Evolutionary conservation across 768 basidiomycete species (phyloP).

Genomic region (Royoungia palumana): DNA sequence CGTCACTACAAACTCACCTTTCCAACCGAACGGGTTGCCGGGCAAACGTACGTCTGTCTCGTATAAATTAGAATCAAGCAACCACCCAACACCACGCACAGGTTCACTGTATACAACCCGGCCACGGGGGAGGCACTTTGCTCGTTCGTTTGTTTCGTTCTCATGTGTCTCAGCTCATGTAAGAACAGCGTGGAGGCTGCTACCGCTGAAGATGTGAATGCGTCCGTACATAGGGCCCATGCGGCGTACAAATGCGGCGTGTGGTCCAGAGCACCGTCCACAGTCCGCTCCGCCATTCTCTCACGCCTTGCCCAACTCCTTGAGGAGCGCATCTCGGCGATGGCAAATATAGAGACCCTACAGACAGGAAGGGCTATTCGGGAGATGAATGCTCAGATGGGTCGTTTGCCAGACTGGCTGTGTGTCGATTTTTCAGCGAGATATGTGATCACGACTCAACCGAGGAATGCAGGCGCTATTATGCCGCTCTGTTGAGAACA

Average conservation of each 20-base stretch:
- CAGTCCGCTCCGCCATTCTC: conserved; percentile 62
- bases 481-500: conserved; percentile 69
- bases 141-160: conserved; percentile 41
- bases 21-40: not conserved
- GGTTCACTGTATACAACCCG: conserved; percentile 60
- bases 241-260: conserved; percentile 58
- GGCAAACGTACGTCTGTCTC: conserved; percentile 6
- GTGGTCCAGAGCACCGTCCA: conserved; percentile 64
- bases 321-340: conserved; percentile 51
- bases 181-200: conserved; percentile 51
- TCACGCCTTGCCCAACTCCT: conserved; percentile 61
- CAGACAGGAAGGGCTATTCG: conserved; percentile 82
- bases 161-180: not conserved
- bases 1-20: conserved; percentile 8
- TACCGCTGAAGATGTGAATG: conserved; percentile 47
- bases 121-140: conserved; percentile 60
- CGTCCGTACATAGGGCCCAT: conserved; percentile 54
- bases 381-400: conserved; percentile 79
- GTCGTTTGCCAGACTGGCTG: conserved; percentile 84
- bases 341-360: conserved; percentile 64
- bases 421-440: conserved; percentile 35
- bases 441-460: not conserved
- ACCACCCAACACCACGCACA: conserved; percentile 18
- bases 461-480: conserved; percentile 58
- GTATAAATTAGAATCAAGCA: not conserved